Conservation (phyloP, 2,329 filamentous ascomycete species). For the Apiospora kogelbergensis region DNA sequence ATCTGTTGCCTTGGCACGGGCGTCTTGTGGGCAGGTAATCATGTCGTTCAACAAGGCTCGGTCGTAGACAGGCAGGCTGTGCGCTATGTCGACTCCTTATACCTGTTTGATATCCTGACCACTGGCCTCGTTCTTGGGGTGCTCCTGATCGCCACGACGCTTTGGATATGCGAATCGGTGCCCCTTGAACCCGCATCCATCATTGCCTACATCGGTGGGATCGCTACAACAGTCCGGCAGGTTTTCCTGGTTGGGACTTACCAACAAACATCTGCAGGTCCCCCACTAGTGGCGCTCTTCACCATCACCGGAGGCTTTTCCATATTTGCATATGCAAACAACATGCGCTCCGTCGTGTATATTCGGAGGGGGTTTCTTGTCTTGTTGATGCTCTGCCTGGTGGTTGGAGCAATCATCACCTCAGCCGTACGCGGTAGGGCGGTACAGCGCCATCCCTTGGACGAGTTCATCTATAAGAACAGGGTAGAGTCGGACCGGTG, state of each 20-base stretch:
- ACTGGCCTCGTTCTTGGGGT: constrained; percentile 47
- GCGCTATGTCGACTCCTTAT: constrained; percentile 42
- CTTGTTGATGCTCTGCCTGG: constrained; percentile 36
- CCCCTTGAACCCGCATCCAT: constrained; percentile 42
- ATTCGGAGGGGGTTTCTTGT: constrained; percentile 41
- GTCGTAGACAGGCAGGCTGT: constrained; percentile 25
- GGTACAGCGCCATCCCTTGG: constrained; percentile 43
- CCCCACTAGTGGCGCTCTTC: constrained; percentile 39
- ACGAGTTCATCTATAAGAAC: constrained; percentile 48
- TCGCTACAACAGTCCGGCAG: constrained; percentile 35
- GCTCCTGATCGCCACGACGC: constrained; percentile 42
- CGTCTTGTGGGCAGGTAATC: constrained; percentile 35
- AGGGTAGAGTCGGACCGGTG: constrained; percentile 49
- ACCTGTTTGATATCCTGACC: constrained; percentile 47
- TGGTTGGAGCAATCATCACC: constrained; percentile 38
- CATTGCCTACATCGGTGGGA: constrained; percentile 44
- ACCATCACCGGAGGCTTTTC: constrained; percentile 41
- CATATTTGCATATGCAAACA: constrained; percentile 43
- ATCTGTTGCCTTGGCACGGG: constrained; percentile 39
- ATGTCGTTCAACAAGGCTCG: constrained; percentile 28
- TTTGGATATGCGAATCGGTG: constrained; percentile 48
- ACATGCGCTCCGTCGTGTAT: constrained; percentile 43
- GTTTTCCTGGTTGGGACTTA: constrained; percentile 43
- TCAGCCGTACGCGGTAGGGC: constrained; percentile 31
- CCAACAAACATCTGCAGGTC: constrained; percentile 39